These are phyloP conservation scores for Cyberlindnera misumaiensis DNA, from an alignment of 805 yeast species.

Conservation along the genomic window DNA sequence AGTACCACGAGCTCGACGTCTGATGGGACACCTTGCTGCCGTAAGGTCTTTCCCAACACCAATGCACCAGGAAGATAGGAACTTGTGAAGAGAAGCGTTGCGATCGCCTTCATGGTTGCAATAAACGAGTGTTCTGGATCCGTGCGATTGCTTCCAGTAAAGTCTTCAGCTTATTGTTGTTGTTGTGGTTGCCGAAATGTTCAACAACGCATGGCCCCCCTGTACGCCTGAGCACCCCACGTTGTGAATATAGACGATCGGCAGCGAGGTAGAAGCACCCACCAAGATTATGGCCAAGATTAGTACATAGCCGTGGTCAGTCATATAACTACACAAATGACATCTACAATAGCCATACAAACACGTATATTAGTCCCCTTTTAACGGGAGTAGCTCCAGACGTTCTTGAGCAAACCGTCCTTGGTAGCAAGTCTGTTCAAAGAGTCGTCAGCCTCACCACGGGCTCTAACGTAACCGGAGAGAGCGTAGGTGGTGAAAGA, in stretches of 20 bases:
- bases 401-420: slow-evolving; percentile 96
- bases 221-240: too few relatives aligned
- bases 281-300: too few relatives aligned
- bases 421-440: slow-evolving; percentile 98
- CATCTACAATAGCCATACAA: neutral
- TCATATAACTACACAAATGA: too few relatives aligned
- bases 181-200: too few relatives aligned
- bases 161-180: too few relatives aligned
- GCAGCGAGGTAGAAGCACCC: too few relatives aligned
- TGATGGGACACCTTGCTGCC: slow-evolving; percentile 11
- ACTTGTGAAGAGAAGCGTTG: slow-evolving; percentile 42
- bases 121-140: too few relatives aligned
- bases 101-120: slow-evolving; percentile 28
- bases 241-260: too few relatives aligned
- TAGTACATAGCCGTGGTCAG: too few relatives aligned
- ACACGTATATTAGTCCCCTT: neutral
- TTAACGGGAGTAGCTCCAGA: slow-evolving; percentile 93
- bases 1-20: slow-evolving; percentile 17
- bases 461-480: slow-evolving; percentile 94
- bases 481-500: slow-evolving; percentile 92
- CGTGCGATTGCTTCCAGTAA: too few relatives aligned
- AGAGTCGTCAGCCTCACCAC: slow-evolving; percentile 99
- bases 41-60: slow-evolving; percentile 37
- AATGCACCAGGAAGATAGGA: slow-evolving; percentile 54
- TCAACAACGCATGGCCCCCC: too few relatives aligned